A percentile compares a stretch with the other conserved stretches of the same genome.
Conservation (phyloP, 495 filamentous ascomycete species). For the Aspergillus asperescens region DNA sequence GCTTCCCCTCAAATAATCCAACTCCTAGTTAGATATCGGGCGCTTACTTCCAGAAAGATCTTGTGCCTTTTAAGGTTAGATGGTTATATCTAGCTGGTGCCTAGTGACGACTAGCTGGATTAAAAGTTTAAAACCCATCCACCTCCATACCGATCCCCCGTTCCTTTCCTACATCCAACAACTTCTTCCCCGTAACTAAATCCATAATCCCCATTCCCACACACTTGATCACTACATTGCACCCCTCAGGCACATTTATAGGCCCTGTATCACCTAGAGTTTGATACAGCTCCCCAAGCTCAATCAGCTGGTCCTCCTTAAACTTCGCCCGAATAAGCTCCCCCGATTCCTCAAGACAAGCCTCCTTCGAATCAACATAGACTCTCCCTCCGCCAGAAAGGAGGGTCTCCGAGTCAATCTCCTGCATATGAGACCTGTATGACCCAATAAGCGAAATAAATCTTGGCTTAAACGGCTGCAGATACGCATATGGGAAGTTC, state of each 20-base stretch:
- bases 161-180: conserved; percentile 67
- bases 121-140: conserved; percentile 55
- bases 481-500: conserved; percentile 54
- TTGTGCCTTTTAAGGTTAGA: not conserved
- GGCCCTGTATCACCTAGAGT: conserved; percentile 22
- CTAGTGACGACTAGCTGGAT: too few relatives aligned
- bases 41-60: not conserved
- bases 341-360: conserved; percentile 78
- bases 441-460: conserved; percentile 79
- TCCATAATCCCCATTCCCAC: conserved; percentile 49
- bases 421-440: conserved; percentile 80
- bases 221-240: conserved; percentile 62
- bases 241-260: conserved; percentile 30
- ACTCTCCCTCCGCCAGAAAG: conserved; percentile 67
- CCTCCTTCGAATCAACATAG: conserved; percentile 76
- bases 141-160: conserved; percentile 65
- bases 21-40: not conserved
- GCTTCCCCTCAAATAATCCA: not conserved
- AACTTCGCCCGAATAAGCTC: conserved; percentile 78
- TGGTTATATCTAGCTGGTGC: not conserved
- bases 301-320: conserved; percentile 62
- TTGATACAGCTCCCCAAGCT: conserved; percentile 79
- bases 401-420: conserved; percentile 72
- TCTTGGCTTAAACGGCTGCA: conserved; percentile 54
- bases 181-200: conserved; percentile 54